Evolutionary conservation across 495 filamentous ascomycete genomes (phyloP), one percentile per base, ranked within the genome.

Genomic region (Pseudomonodictys pantanalensis): DNA sequence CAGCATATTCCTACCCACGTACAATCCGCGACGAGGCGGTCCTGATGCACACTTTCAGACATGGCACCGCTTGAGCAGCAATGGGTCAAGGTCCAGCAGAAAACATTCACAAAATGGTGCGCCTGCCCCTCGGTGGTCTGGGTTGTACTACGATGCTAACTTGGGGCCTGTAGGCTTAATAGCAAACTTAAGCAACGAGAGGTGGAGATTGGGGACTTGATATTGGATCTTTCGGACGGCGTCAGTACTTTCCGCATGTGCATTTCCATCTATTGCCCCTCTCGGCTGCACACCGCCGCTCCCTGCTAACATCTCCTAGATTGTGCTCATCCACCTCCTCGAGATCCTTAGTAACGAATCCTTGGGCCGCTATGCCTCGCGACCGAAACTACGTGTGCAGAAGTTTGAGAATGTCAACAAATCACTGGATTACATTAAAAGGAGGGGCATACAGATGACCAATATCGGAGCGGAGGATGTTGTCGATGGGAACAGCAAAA

Each of bases 51-150:
- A 51, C 39, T 38, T 53, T 23, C 57, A 33, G 35, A 39, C 56
- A 85, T 86, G 83, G 78, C 81, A 72, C 74, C 80, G 72, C 78
- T 84, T 66, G 84, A 96, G 78, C 88, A 92, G 79, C 86, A 86
- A 76, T 97, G 92, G 92, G 86, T 97, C 69, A 90, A 85, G 68
- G 92, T 96, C 69, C 92, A 97, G 77, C 88, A 97, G 73, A 98
- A 97, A 82, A 98, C 93, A n/a, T 97, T 97, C 73, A 95, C 91
- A 18, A 97, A 97, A 86, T 97, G 93, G 90, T 91, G 68, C 51
- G 80, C 70, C 42, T 26, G 24, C 39, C 56, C 52, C 42, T 25
- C 35, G 43, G 38, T 15, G 20, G 15, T 18, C 3, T 58, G 46
- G 57, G 32, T 53, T 52, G 54, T 50, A 52, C 52, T 17, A 52